These are phyloP conservation scores for Zasmidium cellare DNA, from an alignment of 2,329 filamentous ascomycete species.

Conservation along the genomic window DNA sequence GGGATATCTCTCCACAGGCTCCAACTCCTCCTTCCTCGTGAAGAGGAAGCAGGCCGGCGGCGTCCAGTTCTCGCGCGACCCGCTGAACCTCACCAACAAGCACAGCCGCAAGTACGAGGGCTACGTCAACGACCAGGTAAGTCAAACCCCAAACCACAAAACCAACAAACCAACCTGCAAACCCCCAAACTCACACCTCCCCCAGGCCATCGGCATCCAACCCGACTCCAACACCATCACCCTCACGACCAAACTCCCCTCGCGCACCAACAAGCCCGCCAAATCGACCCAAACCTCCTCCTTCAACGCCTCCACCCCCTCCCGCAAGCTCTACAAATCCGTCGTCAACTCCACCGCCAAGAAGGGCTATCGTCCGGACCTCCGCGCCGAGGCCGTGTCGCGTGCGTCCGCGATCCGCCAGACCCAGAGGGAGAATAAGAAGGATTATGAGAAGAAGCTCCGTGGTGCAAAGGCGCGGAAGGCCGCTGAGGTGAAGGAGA, in stretches of 20 bases:
- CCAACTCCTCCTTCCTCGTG: conserved; percentile 86
- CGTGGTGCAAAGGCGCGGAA: conserved; percentile 37
- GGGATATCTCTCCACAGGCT: conserved; percentile 56
- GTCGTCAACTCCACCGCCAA: conserved; percentile 82
- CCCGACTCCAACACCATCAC: conserved; percentile 77
- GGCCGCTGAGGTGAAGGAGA: conserved; percentile 21
- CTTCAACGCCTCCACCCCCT: conserved; percentile 71
- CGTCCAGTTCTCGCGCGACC: conserved; percentile 89
- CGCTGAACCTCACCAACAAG: conserved; percentile 89
- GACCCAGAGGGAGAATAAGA: conserved; percentile 72
- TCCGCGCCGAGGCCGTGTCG: conserved; percentile 67
- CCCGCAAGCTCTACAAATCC: conserved; percentile 85
- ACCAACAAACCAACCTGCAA: not conserved
- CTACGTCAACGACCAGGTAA: conserved; percentile 91
- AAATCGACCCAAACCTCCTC: conserved; percentile 63
- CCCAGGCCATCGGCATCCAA: conserved; percentile 78
- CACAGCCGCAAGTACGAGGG: conserved; percentile 93
- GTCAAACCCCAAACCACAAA: conserved; percentile 3
- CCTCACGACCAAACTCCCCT: conserved; percentile 81
- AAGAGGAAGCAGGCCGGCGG: conserved; percentile 81
- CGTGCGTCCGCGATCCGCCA: conserved; percentile 76
- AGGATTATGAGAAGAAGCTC: conserved; percentile 63
- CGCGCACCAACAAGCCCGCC: conserved; percentile 71
- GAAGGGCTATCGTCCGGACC: conserved; percentile 70
- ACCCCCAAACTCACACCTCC: conserved; percentile 8